phyloP scores from a whole-genome alignment of 495 filamentous ascomycete genomes.

The Penicillium soppii region DNA sequence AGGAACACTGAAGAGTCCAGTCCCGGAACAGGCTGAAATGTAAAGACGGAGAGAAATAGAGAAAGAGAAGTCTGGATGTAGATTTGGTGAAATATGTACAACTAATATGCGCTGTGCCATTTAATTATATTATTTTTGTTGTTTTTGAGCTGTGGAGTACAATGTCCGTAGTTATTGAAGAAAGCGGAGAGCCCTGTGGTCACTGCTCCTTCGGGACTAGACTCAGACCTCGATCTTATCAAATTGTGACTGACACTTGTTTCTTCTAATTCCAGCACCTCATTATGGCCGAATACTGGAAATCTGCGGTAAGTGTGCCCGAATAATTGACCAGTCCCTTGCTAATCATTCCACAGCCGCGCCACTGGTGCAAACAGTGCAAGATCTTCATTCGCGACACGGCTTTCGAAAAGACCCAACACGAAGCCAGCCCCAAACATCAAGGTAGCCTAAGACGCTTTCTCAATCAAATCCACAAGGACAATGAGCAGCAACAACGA shows the following conservation, averaged over 20 bases:
- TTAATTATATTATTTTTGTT: no score
- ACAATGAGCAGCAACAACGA: slow-evolving; percentile 71
- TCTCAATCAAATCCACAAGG: slow-evolving; percentile 80
- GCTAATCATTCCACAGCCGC: slow-evolving; percentile 51
- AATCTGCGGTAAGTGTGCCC: slow-evolving; percentile 69
- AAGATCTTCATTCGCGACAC: slow-evolving; percentile 88
- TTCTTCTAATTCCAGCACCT: background rate
- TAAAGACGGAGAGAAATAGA: no score
- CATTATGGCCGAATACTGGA: slow-evolving; percentile 96
- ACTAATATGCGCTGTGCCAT: no score
- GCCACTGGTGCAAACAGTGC: slow-evolving; percentile 98
- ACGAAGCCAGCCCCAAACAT: slow-evolving; percentile 87
- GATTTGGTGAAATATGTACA: no score
- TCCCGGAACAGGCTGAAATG: slow-evolving; percentile 58
- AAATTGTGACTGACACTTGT: slow-evolving; percentile 1
- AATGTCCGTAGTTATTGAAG: no score
- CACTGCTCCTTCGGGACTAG: slow-evolving; percentile 24
- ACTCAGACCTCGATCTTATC: slow-evolving; percentile 16
- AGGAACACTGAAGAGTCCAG: slow-evolving; percentile 55
- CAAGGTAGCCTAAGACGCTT: slow-evolving; percentile 88
- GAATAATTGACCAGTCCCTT: background rate
- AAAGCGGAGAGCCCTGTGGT: no score
- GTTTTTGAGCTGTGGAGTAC: no score
- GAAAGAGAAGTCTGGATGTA: no score
- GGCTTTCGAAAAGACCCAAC: slow-evolving; percentile 81